These are phyloP conservation scores for Neohortaea acidophila DNA, from an alignment of 495 filamentous ascomycete genomes.

Conservation along the genomic window DNA sequence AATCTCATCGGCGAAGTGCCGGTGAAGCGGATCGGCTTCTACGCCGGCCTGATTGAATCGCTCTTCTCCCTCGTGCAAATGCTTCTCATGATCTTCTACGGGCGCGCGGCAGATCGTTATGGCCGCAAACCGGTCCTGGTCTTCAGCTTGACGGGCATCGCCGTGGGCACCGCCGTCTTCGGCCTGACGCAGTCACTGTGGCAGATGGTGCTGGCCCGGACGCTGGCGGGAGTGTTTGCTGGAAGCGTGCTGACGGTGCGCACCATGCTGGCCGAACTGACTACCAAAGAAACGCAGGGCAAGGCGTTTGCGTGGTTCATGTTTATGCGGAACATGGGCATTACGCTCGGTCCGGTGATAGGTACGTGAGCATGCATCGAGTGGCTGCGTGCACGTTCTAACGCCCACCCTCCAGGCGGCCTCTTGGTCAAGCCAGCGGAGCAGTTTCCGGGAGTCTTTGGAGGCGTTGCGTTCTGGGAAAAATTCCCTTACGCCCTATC, in stretches of 20 bases:
- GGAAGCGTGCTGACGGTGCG: conserved; percentile 51
- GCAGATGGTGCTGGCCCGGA: conserved; percentile 54
- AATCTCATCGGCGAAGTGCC: conserved; percentile 40
- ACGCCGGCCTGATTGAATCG: conserved; percentile 57
- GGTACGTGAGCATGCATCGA: conserved; percentile 19
- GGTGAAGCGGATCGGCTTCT: conserved; percentile 52
- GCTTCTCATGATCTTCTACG: conserved; percentile 46
- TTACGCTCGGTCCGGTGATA: conserved; percentile 50
- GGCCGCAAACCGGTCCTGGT: conserved; percentile 56
- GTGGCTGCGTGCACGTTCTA: no score
- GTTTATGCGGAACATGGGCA: conserved; percentile 52
- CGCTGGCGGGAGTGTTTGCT: conserved; percentile 50
- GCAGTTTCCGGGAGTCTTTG: conserved; percentile 42
- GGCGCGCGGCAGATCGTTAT: conserved; percentile 45
- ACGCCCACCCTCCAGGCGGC: conserved; percentile 31
- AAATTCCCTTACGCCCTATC: conserved; percentile 51
- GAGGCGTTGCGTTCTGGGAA: conserved; percentile 38
- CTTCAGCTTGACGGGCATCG: conserved; percentile 43
- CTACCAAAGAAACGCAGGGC: conserved; percentile 49
- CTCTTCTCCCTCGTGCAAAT: conserved; percentile 55
- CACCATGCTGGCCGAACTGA: conserved; percentile 56
- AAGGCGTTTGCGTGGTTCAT: conserved; percentile 58
- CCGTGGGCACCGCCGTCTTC: conserved; percentile 42
- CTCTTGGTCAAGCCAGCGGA: conserved; percentile 43
- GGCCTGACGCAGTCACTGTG: conserved; percentile 43